Evolutionary conservation across 2,329 filamentous ascomycete genomes (phyloP).

Genomic region (Monilinia polystroma): DNA sequence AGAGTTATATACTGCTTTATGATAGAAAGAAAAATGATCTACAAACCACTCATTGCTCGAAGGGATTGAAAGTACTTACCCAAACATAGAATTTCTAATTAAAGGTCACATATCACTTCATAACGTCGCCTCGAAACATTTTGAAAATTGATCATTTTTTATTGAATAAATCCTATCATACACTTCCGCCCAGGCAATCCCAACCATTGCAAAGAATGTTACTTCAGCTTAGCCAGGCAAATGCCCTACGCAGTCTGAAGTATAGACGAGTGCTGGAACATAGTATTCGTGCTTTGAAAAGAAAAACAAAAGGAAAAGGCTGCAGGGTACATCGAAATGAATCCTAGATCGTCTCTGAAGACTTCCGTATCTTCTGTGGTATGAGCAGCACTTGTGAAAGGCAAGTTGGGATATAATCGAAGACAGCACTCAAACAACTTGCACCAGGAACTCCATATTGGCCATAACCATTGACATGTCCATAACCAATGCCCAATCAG

Average conservation of each 20-base stretch:
- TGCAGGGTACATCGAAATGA: neutral
- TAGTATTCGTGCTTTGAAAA: neutral
- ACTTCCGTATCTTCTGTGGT: neutral
- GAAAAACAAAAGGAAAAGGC: neutral
- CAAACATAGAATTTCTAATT: too few relatives aligned
- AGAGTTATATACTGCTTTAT: too few relatives aligned
- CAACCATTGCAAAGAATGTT: neutral
- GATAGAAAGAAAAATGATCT: too few relatives aligned
- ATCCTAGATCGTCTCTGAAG: neutral
- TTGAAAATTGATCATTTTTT: neutral
- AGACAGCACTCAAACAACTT: neutral
- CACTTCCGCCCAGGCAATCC: neutral
- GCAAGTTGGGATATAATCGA: slow-evolving; percentile 10
- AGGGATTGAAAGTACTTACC: too few relatives aligned
- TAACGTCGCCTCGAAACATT: neutral
- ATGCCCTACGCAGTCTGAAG: neutral
- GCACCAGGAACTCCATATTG: slow-evolving; percentile 17
- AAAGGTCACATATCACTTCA: neutral
- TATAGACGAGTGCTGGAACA: neutral
- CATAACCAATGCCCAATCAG: neutral
- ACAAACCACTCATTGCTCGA: too few relatives aligned
- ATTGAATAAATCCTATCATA: neutral
- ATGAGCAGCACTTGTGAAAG: neutral
- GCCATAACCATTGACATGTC: neutral
- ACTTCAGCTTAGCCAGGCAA: neutral